phyloP scores from a whole-genome alignment of 1,139 yeast genomes.

The Pichia sp. region DNA sequence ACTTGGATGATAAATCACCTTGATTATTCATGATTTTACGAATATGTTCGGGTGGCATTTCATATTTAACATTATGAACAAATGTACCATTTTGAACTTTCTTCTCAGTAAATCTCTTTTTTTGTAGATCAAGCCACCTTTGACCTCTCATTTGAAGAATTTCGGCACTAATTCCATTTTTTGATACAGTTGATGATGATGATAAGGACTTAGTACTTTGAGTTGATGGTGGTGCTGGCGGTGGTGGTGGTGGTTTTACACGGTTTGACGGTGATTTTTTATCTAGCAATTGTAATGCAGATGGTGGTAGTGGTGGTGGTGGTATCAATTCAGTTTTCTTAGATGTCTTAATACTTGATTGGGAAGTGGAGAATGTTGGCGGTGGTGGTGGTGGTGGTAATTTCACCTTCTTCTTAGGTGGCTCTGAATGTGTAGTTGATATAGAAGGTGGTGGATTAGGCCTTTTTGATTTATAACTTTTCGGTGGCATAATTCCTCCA shows the following conservation, averaged over 20 bases:
- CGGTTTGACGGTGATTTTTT: too few relatives aligned
- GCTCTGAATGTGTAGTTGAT: conserved; percentile 9
- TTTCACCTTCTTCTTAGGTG: conserved; percentile 12
- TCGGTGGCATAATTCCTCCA: background rate
- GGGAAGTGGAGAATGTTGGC: too few relatives aligned
- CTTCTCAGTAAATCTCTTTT: conserved; percentile 39
- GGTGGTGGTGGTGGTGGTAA: conserved; percentile 24
- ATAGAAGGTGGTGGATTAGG: background rate
- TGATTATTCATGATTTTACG: conserved; percentile 81
- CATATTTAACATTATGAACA: conserved; percentile 60
- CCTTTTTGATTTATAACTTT: background rate
- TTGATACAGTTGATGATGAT: conserved; percentile 26
- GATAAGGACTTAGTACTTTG: too few relatives aligned
- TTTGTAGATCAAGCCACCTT: conserved; percentile 65
- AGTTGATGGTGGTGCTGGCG: conserved; percentile 15
- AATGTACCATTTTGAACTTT: conserved; percentile 35
- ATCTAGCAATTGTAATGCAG: too few relatives aligned
- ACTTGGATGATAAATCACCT: conserved; percentile 76
- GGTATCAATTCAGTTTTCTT: conserved; percentile 20
- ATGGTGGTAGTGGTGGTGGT: conserved; percentile 23
- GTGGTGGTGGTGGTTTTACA: conserved; percentile 7
- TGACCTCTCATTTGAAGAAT: conserved; percentile 40
- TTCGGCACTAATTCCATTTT: background rate
- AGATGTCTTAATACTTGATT: background rate
- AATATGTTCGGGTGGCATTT: conserved; percentile 93